phyloP scores from a whole-genome alignment of 129 eudicot genomes.

The Lactuca sativa region DNA sequence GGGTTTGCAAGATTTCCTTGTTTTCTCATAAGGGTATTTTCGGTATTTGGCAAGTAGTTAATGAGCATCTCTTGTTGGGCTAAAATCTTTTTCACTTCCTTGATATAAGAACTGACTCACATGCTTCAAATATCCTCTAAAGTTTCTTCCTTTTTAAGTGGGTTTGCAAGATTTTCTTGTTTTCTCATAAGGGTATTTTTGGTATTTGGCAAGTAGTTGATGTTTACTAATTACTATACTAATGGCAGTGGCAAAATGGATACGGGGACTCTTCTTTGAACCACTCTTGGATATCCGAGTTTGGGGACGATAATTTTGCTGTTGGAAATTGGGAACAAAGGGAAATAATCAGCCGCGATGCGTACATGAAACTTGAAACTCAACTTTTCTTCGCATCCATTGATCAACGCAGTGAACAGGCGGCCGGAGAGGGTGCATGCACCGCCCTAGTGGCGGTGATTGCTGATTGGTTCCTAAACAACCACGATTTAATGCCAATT shows the following conservation, averaged over 20 bases:
- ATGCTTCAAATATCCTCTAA: too few relatives aligned
- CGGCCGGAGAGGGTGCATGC: constrained; percentile 70
- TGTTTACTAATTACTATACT: constrained; percentile 1
- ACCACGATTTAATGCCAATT: constrained; percentile 22
- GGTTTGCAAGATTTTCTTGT: constrained; percentile 9
- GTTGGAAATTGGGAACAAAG: constrained; percentile 78
- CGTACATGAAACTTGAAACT: constrained; percentile 27
- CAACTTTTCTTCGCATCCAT: constrained; percentile 27
- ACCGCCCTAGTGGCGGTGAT: constrained; percentile 26
- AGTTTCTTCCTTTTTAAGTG: background rate
- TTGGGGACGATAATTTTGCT: constrained; percentile 85
- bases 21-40: constrained; percentile 2
- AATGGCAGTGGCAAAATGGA: constrained; percentile 55
- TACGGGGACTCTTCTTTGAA: constrained; percentile 60
- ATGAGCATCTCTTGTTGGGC: too few relatives aligned
- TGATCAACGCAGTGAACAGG: constrained; percentile 79
- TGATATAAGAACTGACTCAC: too few relatives aligned
- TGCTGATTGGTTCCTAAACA: constrained; percentile 29
- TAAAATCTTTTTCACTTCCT: too few relatives aligned
- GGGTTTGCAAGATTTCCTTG: constrained; percentile 9
- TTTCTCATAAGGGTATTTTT: background rate
- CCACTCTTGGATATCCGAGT: constrained; percentile 66
- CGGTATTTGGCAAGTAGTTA: background rate
- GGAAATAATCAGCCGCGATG: constrained; percentile 28
- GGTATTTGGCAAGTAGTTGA: background rate